phyloP scores from a whole-genome alignment of 225 moss, liverwort and hornwort genomes.

The Physcomitrellopsis africana region DNA sequence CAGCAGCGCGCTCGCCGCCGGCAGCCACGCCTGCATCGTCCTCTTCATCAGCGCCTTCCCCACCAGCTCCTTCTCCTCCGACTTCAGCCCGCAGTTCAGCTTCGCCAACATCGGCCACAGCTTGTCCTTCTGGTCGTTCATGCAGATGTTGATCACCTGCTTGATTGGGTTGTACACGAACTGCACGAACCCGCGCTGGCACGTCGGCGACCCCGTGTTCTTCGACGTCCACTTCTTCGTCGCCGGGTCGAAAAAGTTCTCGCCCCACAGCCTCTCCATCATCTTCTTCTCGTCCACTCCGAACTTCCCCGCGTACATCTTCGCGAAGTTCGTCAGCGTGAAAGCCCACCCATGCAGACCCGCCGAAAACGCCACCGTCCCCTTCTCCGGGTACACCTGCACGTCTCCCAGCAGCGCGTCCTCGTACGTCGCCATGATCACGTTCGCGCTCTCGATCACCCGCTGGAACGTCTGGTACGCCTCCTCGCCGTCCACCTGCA shows the following conservation, averaged over 20 bases:
- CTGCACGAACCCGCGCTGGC: constrained; percentile 89
- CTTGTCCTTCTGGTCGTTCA: constrained; percentile 97
- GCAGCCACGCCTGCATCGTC: constrained; percentile 69
- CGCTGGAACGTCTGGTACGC: constrained; percentile 67
- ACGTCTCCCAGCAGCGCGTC: constrained; percentile 65
- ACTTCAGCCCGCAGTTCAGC: constrained; percentile 51
- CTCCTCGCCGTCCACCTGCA: constrained; percentile 63
- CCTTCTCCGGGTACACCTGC: constrained; percentile 75
- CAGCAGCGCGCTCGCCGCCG: constrained; percentile 54
- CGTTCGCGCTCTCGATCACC: constrained; percentile 63
- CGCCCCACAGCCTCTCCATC: constrained; percentile 98
- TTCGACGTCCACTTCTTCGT: constrained; percentile 90
- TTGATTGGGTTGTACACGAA: constrained; percentile 90
- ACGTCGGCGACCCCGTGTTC: constrained; percentile 61
- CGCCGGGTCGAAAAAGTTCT: constrained; percentile 82
- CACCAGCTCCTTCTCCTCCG: constrained; percentile 62
- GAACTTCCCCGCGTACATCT: constrained; percentile 68
- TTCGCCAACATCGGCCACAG: constrained; percentile 92
- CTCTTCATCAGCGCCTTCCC: constrained; percentile 64
- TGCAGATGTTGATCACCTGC: constrained; percentile 87
- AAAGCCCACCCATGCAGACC: constrained; percentile 74
- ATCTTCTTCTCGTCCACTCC: constrained; percentile 84
- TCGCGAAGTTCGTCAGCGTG: constrained; percentile 65
- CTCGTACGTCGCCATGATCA: constrained; percentile 71
- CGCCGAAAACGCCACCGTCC: constrained; percentile 69